These are phyloP conservation scores for Trametes sanguinea DNA, from an alignment of 768 basidiomycete genomes.

Conservation along the genomic window DNA sequence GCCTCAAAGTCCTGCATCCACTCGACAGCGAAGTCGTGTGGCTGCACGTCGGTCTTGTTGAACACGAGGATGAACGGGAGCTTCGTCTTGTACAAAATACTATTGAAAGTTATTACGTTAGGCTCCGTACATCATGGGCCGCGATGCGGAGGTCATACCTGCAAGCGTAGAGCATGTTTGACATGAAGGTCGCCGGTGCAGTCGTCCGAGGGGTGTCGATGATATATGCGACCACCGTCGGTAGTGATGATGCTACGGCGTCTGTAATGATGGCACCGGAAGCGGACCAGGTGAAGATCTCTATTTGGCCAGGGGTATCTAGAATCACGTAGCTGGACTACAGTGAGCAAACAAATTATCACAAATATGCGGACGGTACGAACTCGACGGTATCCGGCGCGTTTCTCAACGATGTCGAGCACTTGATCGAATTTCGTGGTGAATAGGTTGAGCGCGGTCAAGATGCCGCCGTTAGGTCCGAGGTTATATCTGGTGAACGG, in stretches of 20 bases:
- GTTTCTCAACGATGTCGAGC: slow-evolving; percentile 84
- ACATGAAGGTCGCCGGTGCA: slow-evolving; percentile 98
- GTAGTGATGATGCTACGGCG: slow-evolving; percentile 89
- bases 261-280: slow-evolving; percentile 99
- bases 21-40: slow-evolving; percentile 88
- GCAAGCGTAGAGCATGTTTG: slow-evolving; percentile 99
- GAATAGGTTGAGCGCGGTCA: slow-evolving; percentile 96
- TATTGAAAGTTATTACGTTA: slow-evolving; percentile 31
- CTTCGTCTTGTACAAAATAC: slow-evolving; percentile 97
- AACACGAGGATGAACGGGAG: slow-evolving; percentile 97
- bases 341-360: neutral
- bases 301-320: slow-evolving; percentile 98
- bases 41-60: slow-evolving; percentile 95
- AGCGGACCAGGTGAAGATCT: slow-evolving; percentile 99
- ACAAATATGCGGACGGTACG: slow-evolving; percentile 29
- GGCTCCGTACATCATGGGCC: too few relatives aligned
- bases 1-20: slow-evolving; percentile 99
- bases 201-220: slow-evolving; percentile 96
- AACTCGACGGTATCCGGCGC: slow-evolving; percentile 88
- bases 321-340: slow-evolving; percentile 81
- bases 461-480: slow-evolving; percentile 96
- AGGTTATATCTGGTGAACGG: slow-evolving; percentile 78
- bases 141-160: slow-evolving; percentile 50
- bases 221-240: slow-evolving; percentile 94
- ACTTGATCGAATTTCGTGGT: slow-evolving; percentile 99